Base-by-base conservation (phyloP, 768 basidiomycete genomes). In the Pleurotus ostreatus region DNA sequence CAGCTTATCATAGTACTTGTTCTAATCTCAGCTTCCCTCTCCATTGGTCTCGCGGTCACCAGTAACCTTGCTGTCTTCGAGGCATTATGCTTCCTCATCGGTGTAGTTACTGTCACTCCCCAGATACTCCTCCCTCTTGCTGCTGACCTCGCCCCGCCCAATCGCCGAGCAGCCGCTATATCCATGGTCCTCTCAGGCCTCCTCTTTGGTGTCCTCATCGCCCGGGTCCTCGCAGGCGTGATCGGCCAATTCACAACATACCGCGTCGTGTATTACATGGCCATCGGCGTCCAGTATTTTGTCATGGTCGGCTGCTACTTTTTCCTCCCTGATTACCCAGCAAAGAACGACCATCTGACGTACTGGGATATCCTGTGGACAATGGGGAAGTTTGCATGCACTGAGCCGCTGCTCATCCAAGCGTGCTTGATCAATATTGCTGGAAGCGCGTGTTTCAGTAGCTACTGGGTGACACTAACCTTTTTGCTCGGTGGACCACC, bases 251-350 rank as follows among this genome's bases (percentile, higher is more conserved):
- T 84, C 61, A 73, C 74, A 0, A 76, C 79, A 13, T 94, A 88
- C 85, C 75, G 84, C 18, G 82, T 87, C 34, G 85, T 90, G 26
- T 94, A 91, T 65, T 92, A 85, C 70, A 74, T 91, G 68, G 81
- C 89, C 2, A 81, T 92, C 46, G 89, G 85, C 4, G 71, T 89
- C 13, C 92, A 93, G 65, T 71, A 59, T 55, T 54, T 79, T 22
- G 81, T 91, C 11, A 70, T 87, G 6, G 38, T 78, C 4, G 75
- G 86, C 20, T 71, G 84, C 41, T 93, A 87, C 64, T 67, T 82
- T 18, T 61, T 85, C 54, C 70, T 93, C n/a, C 92, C 92, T 1
- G 92, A 95, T 68, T 93, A 89, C 63, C 92, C 91, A 1, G 80
- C 86, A 11, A 92, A 89, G 66, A 87, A 88, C 64, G 68, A 64